Conservation (phyloP, 345 rosid species). For the Litchi chinensis region DNA sequence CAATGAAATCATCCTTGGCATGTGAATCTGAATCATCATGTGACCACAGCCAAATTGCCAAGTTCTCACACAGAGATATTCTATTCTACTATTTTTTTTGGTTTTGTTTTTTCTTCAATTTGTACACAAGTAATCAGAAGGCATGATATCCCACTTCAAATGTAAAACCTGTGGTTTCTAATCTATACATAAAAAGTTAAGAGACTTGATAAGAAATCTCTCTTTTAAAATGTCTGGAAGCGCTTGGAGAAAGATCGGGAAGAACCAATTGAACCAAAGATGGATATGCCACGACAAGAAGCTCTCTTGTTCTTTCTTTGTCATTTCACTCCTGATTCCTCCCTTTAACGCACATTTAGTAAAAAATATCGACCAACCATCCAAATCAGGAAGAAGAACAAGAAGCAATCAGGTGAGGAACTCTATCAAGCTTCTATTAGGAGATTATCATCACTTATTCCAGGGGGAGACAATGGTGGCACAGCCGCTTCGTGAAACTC, state of each 20-base stretch:
- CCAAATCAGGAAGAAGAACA: conserved; percentile 28
- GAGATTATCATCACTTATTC: conserved; percentile 33
- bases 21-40: no score
- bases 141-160: background rate
- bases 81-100: background rate
- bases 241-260: conserved; percentile 53
- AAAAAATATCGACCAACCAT: background rate
- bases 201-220: conserved; percentile 13
- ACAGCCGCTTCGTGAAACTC: conserved; percentile 49
- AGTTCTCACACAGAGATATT: background rate
- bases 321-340: conserved; percentile 36
- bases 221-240: conserved; percentile 18
- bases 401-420: conserved; percentile 26
- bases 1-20: no score
- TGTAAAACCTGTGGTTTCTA: conserved; percentile 1
- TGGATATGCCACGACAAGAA: conserved; percentile 11
- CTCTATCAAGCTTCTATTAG: conserved; percentile 26
- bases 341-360: conserved; percentile 26
- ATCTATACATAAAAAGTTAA: background rate
- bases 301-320: conserved; percentile 26
- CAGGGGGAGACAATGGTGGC: conserved; percentile 85
- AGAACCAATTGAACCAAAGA: conserved; percentile 31
- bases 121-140: background rate
- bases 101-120: background rate
- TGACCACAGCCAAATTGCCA: background rate